Evolutionary conservation across 768 basidiomycete species (phyloP), one percentile per base, ranked within the genome.

Genomic region (Pleurotus tuber-regium): DNA sequence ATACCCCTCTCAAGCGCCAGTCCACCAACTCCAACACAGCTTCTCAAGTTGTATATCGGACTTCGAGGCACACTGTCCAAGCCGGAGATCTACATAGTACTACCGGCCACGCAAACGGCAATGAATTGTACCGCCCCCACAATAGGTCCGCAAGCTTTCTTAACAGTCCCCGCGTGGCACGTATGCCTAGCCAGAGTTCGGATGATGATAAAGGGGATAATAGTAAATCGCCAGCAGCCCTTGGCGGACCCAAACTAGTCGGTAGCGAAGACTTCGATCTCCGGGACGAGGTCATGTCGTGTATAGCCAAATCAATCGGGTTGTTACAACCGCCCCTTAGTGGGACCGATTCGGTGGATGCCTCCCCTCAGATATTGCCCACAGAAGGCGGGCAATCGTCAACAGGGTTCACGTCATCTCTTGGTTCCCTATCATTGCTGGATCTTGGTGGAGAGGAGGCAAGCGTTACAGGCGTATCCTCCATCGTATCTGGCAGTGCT

Each of bases 231-330:
- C 52, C 55, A 36, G 33, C 50, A 29, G 24, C 54, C 24, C 54
- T 57, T 18, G 56, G 62, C 36, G 23, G 60, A 28, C 54, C 58
- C 35, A 63, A 65, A 9, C 55, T 74, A 48, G 66, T 75, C 26
- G 72, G 70, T 6, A 48, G 11, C n/a, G 87, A 86, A 21, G 92
- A 95, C 18, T 95, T 98, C 58, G 92, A 98, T 65, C 80, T 98
- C n/a, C 82, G 92, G 29, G 92, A 94, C 58, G 94, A 92, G 58
- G 95, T 99, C 26, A 94, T 98, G 92, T 88, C 89, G 1, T 96
- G 92, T 66, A 95, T 99, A 54, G 94, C 96, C 1, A 95, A 96
- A 66, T 96, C 93, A 2, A 98, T 99, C 52, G 97, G 97, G 3
- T 76, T 99, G 10, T 71, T 92, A 19, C 95, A 97, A 57, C 90